Base-by-base conservation (phyloP, 1,284 basidiomycete genomes). In the Microbotryum scabiosae region DNA sequence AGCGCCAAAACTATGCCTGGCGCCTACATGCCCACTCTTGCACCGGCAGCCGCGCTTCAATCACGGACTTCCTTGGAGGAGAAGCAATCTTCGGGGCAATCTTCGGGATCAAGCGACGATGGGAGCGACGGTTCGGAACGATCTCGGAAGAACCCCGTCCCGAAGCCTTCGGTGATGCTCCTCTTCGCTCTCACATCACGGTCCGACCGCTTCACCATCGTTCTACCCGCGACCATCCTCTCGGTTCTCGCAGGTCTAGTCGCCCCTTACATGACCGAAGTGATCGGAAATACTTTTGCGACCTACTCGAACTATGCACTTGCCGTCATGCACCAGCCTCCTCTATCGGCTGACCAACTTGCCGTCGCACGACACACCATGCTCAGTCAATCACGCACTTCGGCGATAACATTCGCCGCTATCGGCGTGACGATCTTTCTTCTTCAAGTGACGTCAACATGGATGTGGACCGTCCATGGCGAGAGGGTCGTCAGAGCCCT, bases 201-300 rank as follows among this genome's bases (percentile, higher is more conserved):
- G 23, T 25, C 28, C 7, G 59, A 64, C 10, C 46, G 55, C 9
- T 23, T n/a, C 10, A 53, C 56, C n/a, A 30, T 66, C 54, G 55
- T 93, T 56, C 66, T 85, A 28, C 93, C 93, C 1, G 90, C 87
- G 4, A 68, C 87, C 56, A 21, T 82, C 49, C 79, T 84, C 28
- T 87, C 90, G 5, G 62, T 90, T 46, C 76, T 83, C 48, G 81
- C 85, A 0, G 88, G 90, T 49, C 82, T 85, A 44, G 80, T 97
- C 44, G 90, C 88, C 0, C 90, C 94, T 1, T 88, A 88, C 78
- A 97, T 97, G 91, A 93, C 94, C 7, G 81, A 84, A 57, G 83
- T 94, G 66, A 79, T 97, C 66, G 93, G 94, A 32, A 81, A 87
- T 57, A 84, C 85, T 6, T 96, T 97, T 77, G 82, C 88, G 69